Evolutionary conservation across 148 eudicot species (phyloP).

Genomic region (Rhododendron molle): DNA sequence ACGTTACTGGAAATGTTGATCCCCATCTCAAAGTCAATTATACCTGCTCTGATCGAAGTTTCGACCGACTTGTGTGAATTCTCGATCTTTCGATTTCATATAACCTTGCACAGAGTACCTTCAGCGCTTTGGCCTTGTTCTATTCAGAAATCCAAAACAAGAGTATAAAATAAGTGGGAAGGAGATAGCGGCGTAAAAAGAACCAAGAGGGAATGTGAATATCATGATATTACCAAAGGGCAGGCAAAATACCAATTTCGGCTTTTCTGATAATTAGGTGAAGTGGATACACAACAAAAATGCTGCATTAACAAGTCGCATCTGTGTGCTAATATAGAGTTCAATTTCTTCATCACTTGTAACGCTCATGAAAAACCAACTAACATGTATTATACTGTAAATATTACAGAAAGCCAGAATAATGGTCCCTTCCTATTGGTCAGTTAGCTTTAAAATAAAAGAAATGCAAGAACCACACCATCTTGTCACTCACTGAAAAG

Average conservation of each 20-base stretch:
- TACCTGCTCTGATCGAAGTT: slow-evolving; percentile 85
- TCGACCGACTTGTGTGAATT: slow-evolving; percentile 51
- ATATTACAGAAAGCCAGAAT: neutral
- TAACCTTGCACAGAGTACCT: slow-evolving; percentile 80
- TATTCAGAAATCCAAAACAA: slow-evolving; percentile 18
- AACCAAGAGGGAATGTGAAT: neutral
- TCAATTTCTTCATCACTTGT: neutral
- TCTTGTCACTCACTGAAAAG: neutral
- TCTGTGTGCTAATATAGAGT: neutral
- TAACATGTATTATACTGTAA: neutral
- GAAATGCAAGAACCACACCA: neutral
- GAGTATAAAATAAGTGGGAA: neutral
- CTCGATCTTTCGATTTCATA: slow-evolving; percentile 82
- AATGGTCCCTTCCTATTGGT: neutral
- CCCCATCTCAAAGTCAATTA: neutral
- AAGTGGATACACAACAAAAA: neutral
- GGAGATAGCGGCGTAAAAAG: neutral
- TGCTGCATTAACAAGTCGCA: neutral
- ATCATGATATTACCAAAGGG: neutral
- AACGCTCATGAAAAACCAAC: neutral
- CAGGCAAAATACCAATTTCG: neutral
- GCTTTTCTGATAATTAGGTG: neutral
- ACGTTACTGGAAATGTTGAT: neutral
- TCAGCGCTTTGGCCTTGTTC: slow-evolving; percentile 95
- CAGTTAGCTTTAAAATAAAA: neutral